Conservation (phyloP, 208 protist genomes). For the Tritrichomonas foetus region DNA sequence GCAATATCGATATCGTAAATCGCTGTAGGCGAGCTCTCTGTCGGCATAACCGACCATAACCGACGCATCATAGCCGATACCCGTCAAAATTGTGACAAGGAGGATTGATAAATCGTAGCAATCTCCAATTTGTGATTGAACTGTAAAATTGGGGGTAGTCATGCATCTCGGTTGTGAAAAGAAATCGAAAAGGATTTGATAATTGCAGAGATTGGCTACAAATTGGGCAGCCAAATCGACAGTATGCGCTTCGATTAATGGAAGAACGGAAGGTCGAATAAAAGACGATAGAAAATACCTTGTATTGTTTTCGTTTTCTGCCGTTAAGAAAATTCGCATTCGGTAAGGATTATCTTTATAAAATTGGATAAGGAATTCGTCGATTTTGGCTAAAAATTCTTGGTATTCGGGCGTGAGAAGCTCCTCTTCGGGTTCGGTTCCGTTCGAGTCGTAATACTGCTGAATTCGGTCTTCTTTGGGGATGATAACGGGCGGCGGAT, state of each 20-base stretch:
- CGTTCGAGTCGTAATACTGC: background rate
- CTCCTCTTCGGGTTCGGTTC: background rate
- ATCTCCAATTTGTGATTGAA: background rate
- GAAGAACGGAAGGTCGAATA: background rate
- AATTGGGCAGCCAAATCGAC: background rate
- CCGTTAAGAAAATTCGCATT: background rate
- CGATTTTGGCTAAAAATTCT: background rate
- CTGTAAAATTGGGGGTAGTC: conserved; percentile 7
- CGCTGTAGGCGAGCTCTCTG: background rate
- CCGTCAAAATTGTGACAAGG: background rate
- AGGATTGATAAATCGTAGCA: conserved; percentile 25
- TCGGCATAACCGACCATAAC: background rate
- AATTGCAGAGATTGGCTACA: background rate
- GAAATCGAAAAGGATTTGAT: conserved; percentile 25
- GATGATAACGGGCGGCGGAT: background rate
- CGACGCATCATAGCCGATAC: conserved; percentile 10
- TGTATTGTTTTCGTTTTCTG: conserved; percentile 8
- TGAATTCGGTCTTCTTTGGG: background rate
- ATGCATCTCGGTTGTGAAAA: background rate
- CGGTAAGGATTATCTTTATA: background rate
- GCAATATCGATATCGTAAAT: background rate
- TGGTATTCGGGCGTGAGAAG: background rate
- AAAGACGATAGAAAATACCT: conserved; percentile 19
- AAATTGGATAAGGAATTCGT: conserved; percentile 4
- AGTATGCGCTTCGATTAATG: background rate